These are phyloP conservation scores for Lepidopterella palustris DNA, from an alignment of 495 filamentous ascomycete species.

Conservation along the genomic window DNA sequence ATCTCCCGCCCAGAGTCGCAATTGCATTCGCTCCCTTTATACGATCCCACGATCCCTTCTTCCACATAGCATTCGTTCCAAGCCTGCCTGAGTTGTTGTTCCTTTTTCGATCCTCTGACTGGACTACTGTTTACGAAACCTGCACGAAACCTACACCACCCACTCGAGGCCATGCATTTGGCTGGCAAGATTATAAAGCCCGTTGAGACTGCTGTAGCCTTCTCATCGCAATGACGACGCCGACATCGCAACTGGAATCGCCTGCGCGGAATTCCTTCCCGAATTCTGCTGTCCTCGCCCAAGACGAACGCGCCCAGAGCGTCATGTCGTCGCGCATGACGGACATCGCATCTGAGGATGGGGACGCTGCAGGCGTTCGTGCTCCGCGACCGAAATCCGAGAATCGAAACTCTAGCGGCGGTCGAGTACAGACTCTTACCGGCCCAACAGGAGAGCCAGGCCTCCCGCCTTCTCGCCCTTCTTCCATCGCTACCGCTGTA, in stretches of 20 bases:
- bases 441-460: conserved; percentile 42
- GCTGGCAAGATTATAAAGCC: background rate
- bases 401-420: conserved; percentile 19
- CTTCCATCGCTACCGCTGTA: conserved; percentile 33
- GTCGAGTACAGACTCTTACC: conserved; percentile 33
- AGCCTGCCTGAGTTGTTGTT: background rate
- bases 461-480: conserved; percentile 38
- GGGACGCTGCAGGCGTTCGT: conserved; percentile 26
- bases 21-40: background rate
- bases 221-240: conserved; percentile 24
- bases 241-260: conserved; percentile 3
- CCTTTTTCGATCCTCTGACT: too few species aligned
- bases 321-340: conserved; percentile 83
- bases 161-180: conserved; percentile 22
- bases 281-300: conserved; percentile 22
- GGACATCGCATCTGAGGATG: conserved; percentile 62
- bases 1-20: background rate
- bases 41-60: too few species aligned
- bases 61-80: too few species aligned
- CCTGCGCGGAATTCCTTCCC: conserved; percentile 27
- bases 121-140: conserved; percentile 10
- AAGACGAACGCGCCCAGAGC: conserved; percentile 42
- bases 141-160: background rate
- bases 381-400: conserved; percentile 4
- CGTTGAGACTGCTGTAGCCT: conserved; percentile 22